Percentiles rank a stretch among this genome's conserved stretches.
Evolutionary conservation across 2,329 filamentous ascomycete genomes (phyloP).

Genomic region (Fusarium praegraminearum): DNA sequence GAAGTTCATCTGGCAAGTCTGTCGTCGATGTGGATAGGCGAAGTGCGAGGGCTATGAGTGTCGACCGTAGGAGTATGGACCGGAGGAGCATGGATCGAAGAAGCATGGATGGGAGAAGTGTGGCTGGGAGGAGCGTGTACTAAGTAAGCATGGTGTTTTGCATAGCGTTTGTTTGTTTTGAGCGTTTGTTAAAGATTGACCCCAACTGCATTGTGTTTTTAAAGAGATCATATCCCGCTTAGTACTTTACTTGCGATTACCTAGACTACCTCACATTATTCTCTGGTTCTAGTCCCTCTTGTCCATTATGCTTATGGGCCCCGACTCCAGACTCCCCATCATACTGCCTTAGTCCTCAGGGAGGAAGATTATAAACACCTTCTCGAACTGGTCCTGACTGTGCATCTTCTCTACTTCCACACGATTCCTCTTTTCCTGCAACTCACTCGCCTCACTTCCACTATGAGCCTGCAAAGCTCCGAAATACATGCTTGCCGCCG

Average conservation of each 20-base stretch:
- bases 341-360: neutral
- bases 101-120: neutral
- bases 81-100: slow-evolving; percentile 3
- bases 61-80: slow-evolving; percentile 23
- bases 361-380: neutral
- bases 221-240: too few species aligned
- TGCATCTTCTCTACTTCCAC: neutral
- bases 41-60: slow-evolving; percentile 26
- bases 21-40: neutral
- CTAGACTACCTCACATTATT: neutral
- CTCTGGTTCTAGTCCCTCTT: too few species aligned
- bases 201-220: neutral
- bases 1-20: neutral
- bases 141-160: neutral
- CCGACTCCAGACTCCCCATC: too few species aligned
- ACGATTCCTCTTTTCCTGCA: neutral
- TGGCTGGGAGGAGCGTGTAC: neutral
- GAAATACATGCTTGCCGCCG: neutral
- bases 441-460: neutral
- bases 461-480: neutral
- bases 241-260: neutral
- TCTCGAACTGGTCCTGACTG: neutral
- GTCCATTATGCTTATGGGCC: neutral
- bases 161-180: slow-evolving; percentile 23
- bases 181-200: neutral